Evolutionary conservation across 2,329 filamentous ascomycete genomes (phyloP).

Genomic region (Colletotrichum abscissum): DNA sequence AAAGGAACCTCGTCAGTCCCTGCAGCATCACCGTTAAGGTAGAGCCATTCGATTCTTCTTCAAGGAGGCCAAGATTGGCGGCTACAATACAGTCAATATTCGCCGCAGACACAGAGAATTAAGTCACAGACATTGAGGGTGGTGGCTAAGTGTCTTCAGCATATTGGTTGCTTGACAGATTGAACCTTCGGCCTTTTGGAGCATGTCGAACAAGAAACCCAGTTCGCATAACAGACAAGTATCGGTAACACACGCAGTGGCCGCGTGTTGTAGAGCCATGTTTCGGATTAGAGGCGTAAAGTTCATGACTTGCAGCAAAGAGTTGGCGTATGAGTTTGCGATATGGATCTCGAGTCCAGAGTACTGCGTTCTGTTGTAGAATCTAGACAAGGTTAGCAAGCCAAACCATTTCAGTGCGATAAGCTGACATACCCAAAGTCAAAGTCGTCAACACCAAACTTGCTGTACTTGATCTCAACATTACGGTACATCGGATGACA

Average conservation of each 20-base stretch:
- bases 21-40: slow-evolving; percentile 87
- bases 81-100: slow-evolving; percentile 56
- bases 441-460: slow-evolving; percentile 99
- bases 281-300: slow-evolving; percentile 93
- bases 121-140: slow-evolving; percentile 72
- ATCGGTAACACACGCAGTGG: slow-evolving; percentile 84
- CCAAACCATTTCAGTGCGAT: too few relatives aligned
- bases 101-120: not conserved
- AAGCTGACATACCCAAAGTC: slow-evolving; percentile 83
- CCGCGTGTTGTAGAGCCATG: slow-evolving; percentile 87
- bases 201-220: slow-evolving; percentile 96
- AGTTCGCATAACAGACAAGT: slow-evolving; percentile 92
- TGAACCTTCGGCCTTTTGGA: slow-evolving; percentile 92
- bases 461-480: slow-evolving; percentile 98
- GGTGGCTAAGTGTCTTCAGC: slow-evolving; percentile 86
- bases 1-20: slow-evolving; percentile 83
- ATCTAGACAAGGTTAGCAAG: slow-evolving; percentile 62
- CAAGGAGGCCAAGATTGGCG: slow-evolving; percentile 81
- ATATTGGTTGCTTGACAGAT: slow-evolving; percentile 98
- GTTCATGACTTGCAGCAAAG: slow-evolving; percentile 89
- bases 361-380: slow-evolving; percentile 92
- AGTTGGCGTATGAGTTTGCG: slow-evolving; percentile 94
- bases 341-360: slow-evolving; percentile 97
- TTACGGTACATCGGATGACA: slow-evolving; percentile 91
- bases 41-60: slow-evolving; percentile 81